Evolutionary conservation across 495 filamentous ascomycete genomes (phyloP), one percentile per base, ranked within the genome.

Genomic region (Daldinia childiae): DNA sequence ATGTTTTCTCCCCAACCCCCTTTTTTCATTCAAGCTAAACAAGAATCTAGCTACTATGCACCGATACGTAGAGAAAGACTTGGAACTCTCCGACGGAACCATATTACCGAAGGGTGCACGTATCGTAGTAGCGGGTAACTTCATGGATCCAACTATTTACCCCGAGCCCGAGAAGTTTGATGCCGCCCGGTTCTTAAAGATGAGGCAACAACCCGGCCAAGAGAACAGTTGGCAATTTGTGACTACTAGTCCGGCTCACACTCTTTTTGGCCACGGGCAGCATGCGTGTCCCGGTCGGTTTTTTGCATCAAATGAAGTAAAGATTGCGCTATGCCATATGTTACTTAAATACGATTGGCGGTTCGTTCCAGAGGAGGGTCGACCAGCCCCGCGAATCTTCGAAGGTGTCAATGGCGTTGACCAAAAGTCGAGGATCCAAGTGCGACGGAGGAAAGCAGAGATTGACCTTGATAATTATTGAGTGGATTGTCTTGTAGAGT

Each of bases 211-310:
- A 45, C 63, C 77, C 8, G 84, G 84, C 8, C 77, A 82, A 39
- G 82, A 85, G 72, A 78, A 84, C 52, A 69, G 69, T 3, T 80
- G 78, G 75, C 83, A 85, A 50, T 76, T 85, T 45, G 83, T 84
- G n/a, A 79, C 81, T n/a, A 86, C 84, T 0, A 82, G 77, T 27
- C 54, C 76, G 2, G 71, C 80, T 1, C 73, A 82, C 55, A 60
- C 85, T 7, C 70, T 72, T 12, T 89, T 87, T 64, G 87, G 87
- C 1, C 69, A 82, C 61, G 87, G 87, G 12, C 76, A 76, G 29
- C 82, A 86, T 52, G 83, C 83, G 8, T 88, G 86, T 62, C 83
- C 85, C 0, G 85, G 85, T 6, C 72, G 85, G 15, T 87, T 86
- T 74, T 84, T 87, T 73, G 84, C 82, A 0, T 72, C 74, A 3